Base-by-base conservation (phyloP, 2,329 filamentous ascomycete genomes). In the Diaporthe velutina region DNA sequence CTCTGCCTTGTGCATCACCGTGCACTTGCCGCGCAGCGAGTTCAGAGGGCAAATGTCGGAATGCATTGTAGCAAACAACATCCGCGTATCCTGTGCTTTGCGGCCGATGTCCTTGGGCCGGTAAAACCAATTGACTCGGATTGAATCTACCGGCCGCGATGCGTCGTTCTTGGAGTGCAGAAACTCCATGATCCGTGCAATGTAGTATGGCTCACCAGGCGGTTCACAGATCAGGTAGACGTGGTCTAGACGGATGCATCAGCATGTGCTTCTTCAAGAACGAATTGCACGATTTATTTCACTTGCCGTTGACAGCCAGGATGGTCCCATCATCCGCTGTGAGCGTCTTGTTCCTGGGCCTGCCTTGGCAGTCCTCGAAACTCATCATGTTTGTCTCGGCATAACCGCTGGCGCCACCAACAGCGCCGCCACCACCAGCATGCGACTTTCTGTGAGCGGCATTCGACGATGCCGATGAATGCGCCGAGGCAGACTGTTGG, bases 91-190 rank as follows among this genome's bases (percentile, higher is more conserved):
- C 83, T 94, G 93, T 79, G 94, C 93, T 85, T 96, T 97, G 79
- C 96, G 94, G 78, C 95, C 94, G 81, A 98, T 98, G 85, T 99
- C 97, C 84, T 97, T 95, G 73, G 97, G 96, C 54, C 97, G 92
- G 84, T 98, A 98, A 85, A 96, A 98, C 97, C 97, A 99, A 86
- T 99, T 99, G 81, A 98, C 94, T n/a, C 96, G 93, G 80, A 99
- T 85, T 55, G 95, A 92, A 82, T 98, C 96, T 77, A 99, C 92
- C 1, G 94, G 93, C 75, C 92, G 90, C 72, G 88, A 89, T 48
- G 88, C 85, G 82, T 96, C 91, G 81, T 96, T 95, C 80, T 96
- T 92, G 80, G 89, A 86, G 81, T 98, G 95, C 79, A 98, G 87
- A 83, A 98, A 98, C 83, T 99, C 96, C 97, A 99, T 99, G 83